phyloP scores from a whole-genome alignment of 2,329 filamentous ascomycete genomes.

The Diplocarpon mali region DNA sequence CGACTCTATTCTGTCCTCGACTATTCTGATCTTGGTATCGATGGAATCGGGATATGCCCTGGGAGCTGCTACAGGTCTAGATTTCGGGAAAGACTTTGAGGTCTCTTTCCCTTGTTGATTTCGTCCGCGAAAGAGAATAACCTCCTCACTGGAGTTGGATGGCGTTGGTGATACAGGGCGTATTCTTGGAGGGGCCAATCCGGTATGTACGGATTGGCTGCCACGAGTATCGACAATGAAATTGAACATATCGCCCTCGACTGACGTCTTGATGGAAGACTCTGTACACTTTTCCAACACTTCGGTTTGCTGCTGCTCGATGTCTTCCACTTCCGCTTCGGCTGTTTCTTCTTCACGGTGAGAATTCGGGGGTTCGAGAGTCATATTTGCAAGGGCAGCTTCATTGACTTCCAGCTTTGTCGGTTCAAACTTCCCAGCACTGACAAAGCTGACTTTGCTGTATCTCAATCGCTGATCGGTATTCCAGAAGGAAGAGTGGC shows the following conservation, averaged over 20 bases:
- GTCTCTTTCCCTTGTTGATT: constrained; percentile 9
- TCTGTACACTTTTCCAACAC: background rate
- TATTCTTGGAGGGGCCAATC: constrained; percentile 24
- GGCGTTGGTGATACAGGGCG: constrained; percentile 28
- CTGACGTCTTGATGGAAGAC: background rate
- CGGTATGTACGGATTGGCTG: constrained; percentile 22
- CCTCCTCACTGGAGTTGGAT: constrained; percentile 59
- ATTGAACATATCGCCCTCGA: background rate
- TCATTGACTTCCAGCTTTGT: constrained; percentile 20
- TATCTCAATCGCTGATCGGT: constrained; percentile 41
- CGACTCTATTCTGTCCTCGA: constrained; percentile 24
- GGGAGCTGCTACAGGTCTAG: constrained; percentile 1
- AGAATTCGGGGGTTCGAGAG: constrained; percentile 7
- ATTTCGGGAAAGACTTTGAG: constrained; percentile 6
- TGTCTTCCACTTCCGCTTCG: background rate
- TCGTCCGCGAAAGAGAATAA: constrained; percentile 56
- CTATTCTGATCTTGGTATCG: constrained; percentile 21
- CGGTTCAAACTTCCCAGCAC: constrained; percentile 39
- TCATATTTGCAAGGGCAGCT: constrained; percentile 20
- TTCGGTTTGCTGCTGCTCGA: background rate
- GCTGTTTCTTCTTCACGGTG: background rate
- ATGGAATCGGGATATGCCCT: constrained; percentile 10
- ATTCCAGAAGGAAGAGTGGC: constrained; percentile 35
- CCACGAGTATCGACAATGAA: constrained; percentile 30
- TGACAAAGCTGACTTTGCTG: constrained; percentile 47